These are phyloP conservation scores for Diplodia sapinea DNA, from an alignment of 2,329 filamentous ascomycete species.

Conservation along the genomic window DNA sequence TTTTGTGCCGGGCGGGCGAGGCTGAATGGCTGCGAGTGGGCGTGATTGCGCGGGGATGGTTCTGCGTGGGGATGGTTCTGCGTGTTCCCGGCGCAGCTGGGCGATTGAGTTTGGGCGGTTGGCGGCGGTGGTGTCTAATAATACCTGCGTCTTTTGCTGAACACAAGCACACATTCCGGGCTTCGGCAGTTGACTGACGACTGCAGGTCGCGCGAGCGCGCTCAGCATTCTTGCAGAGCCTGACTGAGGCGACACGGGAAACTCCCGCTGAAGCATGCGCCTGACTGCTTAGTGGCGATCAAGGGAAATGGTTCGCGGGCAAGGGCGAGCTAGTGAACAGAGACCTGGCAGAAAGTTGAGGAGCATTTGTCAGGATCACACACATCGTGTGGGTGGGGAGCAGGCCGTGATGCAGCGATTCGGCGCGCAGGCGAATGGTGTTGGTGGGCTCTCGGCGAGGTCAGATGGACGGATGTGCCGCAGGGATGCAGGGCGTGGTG, in stretches of 20 bases:
- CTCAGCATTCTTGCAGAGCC: slow-evolving; percentile 14
- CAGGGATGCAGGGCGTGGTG: slow-evolving; percentile 24
- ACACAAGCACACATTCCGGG: slow-evolving; percentile 28
- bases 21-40: slow-evolving; percentile 6
- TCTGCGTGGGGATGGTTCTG: slow-evolving; percentile 14
- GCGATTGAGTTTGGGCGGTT: background rate
- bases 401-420: slow-evolving; percentile 2
- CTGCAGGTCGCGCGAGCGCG: background rate
- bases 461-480: slow-evolving; percentile 21
- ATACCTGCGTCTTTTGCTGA: slow-evolving; percentile 21
- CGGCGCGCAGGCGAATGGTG: background rate
- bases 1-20: slow-evolving; percentile 1
- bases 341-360: background rate
- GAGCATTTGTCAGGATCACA: slow-evolving; percentile 26
- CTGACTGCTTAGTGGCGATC: slow-evolving; percentile 8
- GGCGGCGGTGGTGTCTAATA: slow-evolving; percentile 20
- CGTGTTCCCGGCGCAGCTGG: slow-evolving; percentile 17
- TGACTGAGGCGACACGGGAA: slow-evolving; percentile 5
- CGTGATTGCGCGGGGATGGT: background rate
- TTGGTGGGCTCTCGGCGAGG: slow-evolving; percentile 10
- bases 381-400: slow-evolving; percentile 23
- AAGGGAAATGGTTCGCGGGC: slow-evolving; percentile 24
- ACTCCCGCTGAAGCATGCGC: background rate
- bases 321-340: slow-evolving; percentile 5
- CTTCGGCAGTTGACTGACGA: slow-evolving; percentile 13